Conservation (phyloP, 1,284 basidiomycete genomes). For the Coniophora puteana region DNA sequence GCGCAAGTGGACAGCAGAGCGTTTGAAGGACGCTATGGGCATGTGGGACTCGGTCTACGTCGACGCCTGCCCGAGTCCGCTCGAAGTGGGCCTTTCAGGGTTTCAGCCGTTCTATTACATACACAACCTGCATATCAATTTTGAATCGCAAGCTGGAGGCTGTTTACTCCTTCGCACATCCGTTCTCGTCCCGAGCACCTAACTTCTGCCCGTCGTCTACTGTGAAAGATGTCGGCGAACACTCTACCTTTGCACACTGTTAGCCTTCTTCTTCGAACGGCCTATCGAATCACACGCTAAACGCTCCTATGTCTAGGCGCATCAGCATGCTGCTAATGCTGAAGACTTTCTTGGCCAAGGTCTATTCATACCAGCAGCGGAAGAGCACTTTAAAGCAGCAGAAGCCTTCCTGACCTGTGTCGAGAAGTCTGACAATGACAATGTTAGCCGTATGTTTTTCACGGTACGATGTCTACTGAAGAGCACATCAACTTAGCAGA, state of each 20-base stretch:
- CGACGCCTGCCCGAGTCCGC: too few relatives aligned
- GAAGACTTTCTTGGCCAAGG: constrained; percentile 64
- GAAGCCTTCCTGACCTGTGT: constrained; percentile 68
- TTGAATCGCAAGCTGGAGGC: too few relatives aligned
- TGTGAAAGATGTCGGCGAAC: constrained; percentile 18
- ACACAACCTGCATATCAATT: too few relatives aligned
- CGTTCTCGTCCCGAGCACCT: constrained; percentile 1
- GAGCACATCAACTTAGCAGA: constrained; percentile 38
- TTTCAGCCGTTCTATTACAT: too few relatives aligned
- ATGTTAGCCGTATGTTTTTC: constrained; percentile 38
- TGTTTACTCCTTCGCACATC: too few relatives aligned
- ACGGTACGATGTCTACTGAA: constrained; percentile 15
- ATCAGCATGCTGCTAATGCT: constrained; percentile 76
- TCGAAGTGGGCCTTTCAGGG: too few relatives aligned
- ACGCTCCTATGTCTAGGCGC: constrained; percentile 49
- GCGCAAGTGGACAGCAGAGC: too few relatives aligned
- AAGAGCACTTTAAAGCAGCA: constrained; percentile 64
- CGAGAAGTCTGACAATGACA: constrained; percentile 66
- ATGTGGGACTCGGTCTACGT: too few relatives aligned
- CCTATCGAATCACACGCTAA: background rate
- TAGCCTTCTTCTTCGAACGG: constrained; percentile 10
- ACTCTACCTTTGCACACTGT: constrained; percentile 27
- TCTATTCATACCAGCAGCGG: constrained; percentile 62
- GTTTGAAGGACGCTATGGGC: too few relatives aligned
- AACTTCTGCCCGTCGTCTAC: too few relatives aligned